Conservation (phyloP, 768 basidiomycete genomes). For the Grammothele lineata region DNA sequence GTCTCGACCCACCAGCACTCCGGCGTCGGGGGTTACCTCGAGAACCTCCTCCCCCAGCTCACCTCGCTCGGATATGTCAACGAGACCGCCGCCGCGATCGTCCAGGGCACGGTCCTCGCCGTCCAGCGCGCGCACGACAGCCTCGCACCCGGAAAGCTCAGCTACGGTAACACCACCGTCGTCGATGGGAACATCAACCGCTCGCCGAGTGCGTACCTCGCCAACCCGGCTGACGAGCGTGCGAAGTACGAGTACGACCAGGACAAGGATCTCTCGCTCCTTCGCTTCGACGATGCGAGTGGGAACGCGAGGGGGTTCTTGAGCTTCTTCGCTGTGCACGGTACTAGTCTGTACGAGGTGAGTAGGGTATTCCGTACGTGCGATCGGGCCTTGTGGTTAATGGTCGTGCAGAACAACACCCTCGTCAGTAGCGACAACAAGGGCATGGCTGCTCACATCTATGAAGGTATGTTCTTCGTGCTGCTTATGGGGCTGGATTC, state of each 20-base stretch:
- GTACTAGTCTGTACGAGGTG: slow-evolving; percentile 76
- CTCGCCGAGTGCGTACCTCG: slow-evolving; percentile 71
- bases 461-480: slow-evolving; percentile 54
- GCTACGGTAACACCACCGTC: slow-evolving; percentile 66
- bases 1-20: slow-evolving; percentile 74
- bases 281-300: slow-evolving; percentile 56
- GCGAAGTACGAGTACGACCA: slow-evolving; percentile 65
- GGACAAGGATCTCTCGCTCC: slow-evolving; percentile 68
- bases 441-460: slow-evolving; percentile 79
- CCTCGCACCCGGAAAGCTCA: slow-evolving; percentile 55
- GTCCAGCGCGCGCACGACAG: slow-evolving; percentile 63
- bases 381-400: not conserved
- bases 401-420: slow-evolving; percentile 61
- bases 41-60: slow-evolving; percentile 74
- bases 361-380: not conserved
- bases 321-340: slow-evolving; percentile 77
- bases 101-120: slow-evolving; percentile 63
- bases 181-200: slow-evolving; percentile 69
- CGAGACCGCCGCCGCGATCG: slow-evolving; percentile 68
- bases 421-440: slow-evolving; percentile 82
- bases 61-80: slow-evolving; percentile 72
- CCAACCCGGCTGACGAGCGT: slow-evolving; percentile 69
- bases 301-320: slow-evolving; percentile 63
- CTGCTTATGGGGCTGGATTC: not conserved
- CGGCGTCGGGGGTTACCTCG: slow-evolving; percentile 75